phyloP scores from a whole-genome alignment of 2,329 filamentous ascomycete genomes.

The Exophiala spinifera region DNA sequence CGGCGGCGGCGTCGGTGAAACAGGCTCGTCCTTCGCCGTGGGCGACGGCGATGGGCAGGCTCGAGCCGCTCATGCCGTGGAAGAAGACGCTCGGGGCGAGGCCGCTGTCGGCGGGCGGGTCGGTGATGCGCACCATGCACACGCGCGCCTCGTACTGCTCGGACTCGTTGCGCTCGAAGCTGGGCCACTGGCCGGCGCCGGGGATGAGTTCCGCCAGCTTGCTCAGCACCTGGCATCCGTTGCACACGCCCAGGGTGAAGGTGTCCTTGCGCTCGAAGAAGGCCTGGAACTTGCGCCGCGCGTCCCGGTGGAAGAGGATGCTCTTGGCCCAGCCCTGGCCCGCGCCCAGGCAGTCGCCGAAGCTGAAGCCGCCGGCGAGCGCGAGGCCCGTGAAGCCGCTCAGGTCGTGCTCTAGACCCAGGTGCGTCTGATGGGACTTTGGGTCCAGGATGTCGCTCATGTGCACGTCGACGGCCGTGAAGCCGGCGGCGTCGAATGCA shows the following conservation, averaged over 20 bases:
- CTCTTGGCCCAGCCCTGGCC: slow-evolving; percentile 95
- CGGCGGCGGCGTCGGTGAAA: slow-evolving; percentile 46
- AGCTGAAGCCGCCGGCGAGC: slow-evolving; percentile 95
- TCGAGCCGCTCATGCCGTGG: slow-evolving; percentile 78
- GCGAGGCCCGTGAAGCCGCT: slow-evolving; percentile 82
- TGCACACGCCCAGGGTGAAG: slow-evolving; percentile 91
- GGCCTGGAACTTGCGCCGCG: slow-evolving; percentile 70
- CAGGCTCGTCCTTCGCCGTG: slow-evolving; percentile 86
- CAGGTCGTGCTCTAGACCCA: slow-evolving; percentile 75
- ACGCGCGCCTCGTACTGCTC: slow-evolving; percentile 89
- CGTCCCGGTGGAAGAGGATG: slow-evolving; percentile 75
- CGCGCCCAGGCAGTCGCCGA: slow-evolving; percentile 88
- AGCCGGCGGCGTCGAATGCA: slow-evolving; percentile 86
- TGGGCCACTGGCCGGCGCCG: slow-evolving; percentile 77
- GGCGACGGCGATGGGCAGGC: slow-evolving; percentile 80
- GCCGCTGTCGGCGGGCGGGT: slow-evolving; percentile 49
- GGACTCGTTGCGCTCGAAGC: slow-evolving; percentile 77
- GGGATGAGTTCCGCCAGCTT: slow-evolving; percentile 80
- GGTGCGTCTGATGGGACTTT: slow-evolving; percentile 32
- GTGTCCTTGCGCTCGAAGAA: slow-evolving; percentile 90
- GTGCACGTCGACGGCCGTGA: slow-evolving; percentile 88
- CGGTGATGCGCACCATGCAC: slow-evolving; percentile 76
- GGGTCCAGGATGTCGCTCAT: slow-evolving; percentile 71
- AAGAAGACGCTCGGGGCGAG: slow-evolving; percentile 73
- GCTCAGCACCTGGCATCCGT: slow-evolving; percentile 93